Percentiles rank a stretch among this genome's conserved stretches.
Evolutionary conservation across 1,284 basidiomycete genomes (phyloP).

Genomic region (Anthracocystis setariae): DNA sequence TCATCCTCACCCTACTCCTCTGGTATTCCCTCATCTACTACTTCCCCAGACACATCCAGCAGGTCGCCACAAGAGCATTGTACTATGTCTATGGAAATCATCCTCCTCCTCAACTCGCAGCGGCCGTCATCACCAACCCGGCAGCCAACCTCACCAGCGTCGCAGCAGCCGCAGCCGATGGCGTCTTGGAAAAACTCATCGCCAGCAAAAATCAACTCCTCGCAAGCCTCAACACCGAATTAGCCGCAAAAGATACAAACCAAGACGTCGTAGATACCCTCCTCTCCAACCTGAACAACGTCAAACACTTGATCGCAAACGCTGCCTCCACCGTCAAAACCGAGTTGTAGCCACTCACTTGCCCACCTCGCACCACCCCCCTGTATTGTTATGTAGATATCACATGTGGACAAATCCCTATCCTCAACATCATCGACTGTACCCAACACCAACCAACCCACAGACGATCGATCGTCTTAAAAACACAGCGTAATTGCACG

Average conservation of each 20-base stretch:
- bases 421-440: background rate
- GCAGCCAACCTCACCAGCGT: background rate
- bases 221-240: conserved; percentile 19
- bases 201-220: conserved; percentile 23
- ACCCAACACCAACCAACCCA: background rate
- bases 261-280: conserved; percentile 30
- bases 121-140: conserved; percentile 10
- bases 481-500: too few relatives aligned
- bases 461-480: conserved; percentile 1
- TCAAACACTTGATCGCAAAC: conserved; percentile 32
- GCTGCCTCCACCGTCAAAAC: conserved; percentile 1
- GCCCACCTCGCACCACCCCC: background rate
- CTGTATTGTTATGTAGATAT: conserved; percentile 15
- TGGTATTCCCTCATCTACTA: conserved; percentile 43
- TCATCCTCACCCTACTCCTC: conserved; percentile 22
- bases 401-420: background rate
- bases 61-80: conserved; percentile 27
- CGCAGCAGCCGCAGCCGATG: conserved; percentile 9
- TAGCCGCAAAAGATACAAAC: conserved; percentile 5
- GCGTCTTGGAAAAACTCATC: conserved; percentile 32
- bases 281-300: conserved; percentile 42
- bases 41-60: conserved; percentile 35
- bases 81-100: conserved; percentile 50
- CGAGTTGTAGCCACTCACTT: conserved; percentile 17
- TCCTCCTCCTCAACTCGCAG: conserved; percentile 27